These are phyloP conservation scores for Elsinoe batatas DNA, from an alignment of 2,329 filamentous ascomycete species.

Conservation along the genomic window DNA sequence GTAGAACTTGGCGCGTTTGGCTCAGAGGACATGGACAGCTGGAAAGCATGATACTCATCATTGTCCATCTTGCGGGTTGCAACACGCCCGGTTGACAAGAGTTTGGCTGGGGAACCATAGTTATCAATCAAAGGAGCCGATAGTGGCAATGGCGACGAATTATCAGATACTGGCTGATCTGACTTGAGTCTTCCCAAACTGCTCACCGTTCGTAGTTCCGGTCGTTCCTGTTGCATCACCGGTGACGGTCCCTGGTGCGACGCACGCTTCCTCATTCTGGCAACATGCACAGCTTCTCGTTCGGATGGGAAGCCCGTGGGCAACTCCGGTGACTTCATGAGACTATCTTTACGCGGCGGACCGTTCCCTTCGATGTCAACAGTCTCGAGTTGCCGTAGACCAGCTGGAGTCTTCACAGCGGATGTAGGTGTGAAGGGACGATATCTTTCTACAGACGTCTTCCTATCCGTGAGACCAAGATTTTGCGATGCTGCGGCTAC, in stretches of 20 bases:
- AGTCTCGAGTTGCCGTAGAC: not conserved
- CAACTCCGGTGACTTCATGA: conserved; percentile 8
- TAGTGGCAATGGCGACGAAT: not conserved
- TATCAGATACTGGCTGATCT: not conserved
- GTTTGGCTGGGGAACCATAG: not conserved
- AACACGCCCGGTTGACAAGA: conserved; percentile 1
- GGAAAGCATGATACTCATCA: conserved; percentile 12
- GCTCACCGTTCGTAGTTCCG: not conserved
- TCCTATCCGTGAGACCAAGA: not conserved
- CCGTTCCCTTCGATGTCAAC: not conserved
- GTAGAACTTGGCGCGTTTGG: conserved; percentile 12
- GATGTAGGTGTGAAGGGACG: not conserved
- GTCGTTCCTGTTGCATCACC: not conserved
- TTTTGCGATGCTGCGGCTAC: not conserved
- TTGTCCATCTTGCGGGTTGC: conserved; percentile 12
- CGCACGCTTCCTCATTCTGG: conserved; percentile 9
- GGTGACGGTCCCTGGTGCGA: conserved; percentile 8
- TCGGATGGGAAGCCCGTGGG: not conserved
- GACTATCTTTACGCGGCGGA: conserved; percentile 7
- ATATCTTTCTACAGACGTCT: not conserved
- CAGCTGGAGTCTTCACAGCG: not conserved
- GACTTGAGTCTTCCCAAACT: conserved; percentile 1
- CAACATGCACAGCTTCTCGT: not conserved
- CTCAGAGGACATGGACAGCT: conserved; percentile 9
- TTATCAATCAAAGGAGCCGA: not conserved